Evolutionary conservation across 768 basidiomycete species (phyloP).

Genomic region (Mycena floridula): DNA sequence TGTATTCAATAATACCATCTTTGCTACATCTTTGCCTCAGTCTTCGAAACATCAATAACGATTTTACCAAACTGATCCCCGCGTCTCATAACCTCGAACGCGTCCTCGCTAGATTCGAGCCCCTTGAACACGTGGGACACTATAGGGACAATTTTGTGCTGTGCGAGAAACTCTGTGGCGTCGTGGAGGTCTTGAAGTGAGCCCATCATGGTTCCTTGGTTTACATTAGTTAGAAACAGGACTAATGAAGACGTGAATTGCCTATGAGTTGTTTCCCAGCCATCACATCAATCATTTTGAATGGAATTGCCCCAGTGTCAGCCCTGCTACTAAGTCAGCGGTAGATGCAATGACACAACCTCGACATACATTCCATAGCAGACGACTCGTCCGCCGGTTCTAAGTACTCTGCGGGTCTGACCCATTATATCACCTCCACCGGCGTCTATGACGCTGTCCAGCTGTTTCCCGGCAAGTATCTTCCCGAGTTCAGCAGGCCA

Average conservation of each 20-base stretch:
- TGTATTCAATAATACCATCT: no score
- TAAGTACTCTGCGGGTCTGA: conserved; percentile 43
- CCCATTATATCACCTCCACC: conserved; percentile 61
- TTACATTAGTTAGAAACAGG: background rate
- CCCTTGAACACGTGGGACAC: conserved; percentile 69
- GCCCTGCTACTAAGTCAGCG: conserved; percentile 39
- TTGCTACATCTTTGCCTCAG: conserved; percentile 51
- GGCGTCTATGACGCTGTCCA: conserved; percentile 66
- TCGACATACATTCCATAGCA: conserved; percentile 59
- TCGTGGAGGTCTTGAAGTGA: conserved; percentile 67
- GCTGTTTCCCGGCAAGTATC: conserved; percentile 20
- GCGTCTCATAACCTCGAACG: conserved; percentile 58
- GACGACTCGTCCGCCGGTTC: conserved; percentile 50
- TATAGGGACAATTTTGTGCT: conserved; percentile 64
- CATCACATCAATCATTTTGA: conserved; percentile 77
- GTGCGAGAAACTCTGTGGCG: conserved; percentile 62
- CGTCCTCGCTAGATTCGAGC: conserved; percentile 55
- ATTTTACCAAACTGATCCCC: conserved; percentile 79
- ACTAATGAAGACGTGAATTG: no score
- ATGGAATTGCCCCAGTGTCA: conserved; percentile 45
- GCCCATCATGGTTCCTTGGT: conserved; percentile 77
- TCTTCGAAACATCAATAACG: conserved; percentile 41
- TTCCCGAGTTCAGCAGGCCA: conserved; percentile 47
- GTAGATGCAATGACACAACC: background rate
- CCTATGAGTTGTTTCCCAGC: conserved; percentile 72